Conservation (phyloP, 495 filamentous ascomycete species). For the Neurospora sp. region DNA sequence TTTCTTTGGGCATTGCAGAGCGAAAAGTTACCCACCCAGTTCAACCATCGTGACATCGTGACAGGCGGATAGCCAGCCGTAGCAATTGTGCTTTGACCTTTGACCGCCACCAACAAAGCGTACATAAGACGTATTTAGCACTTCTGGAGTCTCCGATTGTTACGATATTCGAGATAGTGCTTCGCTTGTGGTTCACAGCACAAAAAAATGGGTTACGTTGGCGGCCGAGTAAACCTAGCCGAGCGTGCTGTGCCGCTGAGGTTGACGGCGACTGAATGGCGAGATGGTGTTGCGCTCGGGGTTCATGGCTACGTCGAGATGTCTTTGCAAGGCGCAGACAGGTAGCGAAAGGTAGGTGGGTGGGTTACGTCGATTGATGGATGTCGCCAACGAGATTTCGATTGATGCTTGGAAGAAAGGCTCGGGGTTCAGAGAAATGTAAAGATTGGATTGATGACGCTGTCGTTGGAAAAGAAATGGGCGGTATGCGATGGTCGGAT, state of each 20-base stretch:
- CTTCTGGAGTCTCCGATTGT: not conserved
- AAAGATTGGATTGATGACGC: not conserved
- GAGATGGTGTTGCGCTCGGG: not conserved
- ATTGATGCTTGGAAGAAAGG: not conserved
- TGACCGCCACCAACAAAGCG: no score
- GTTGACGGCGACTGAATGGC: not conserved
- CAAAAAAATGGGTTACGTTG: no score
- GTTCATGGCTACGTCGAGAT: not conserved
- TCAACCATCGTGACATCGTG: not conserved
- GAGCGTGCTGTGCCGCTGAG: not conserved
- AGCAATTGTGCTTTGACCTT: not conserved
- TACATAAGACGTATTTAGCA: not conserved
- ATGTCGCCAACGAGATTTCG: not conserved
- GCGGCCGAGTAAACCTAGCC: not conserved
- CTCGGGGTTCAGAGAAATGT: not conserved
- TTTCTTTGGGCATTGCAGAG: not conserved
- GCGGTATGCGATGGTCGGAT: not conserved
- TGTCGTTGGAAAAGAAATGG: not conserved
- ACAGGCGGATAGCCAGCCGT: not conserved
- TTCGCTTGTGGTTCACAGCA: not conserved
- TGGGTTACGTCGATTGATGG: not conserved
- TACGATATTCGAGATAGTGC: not conserved
- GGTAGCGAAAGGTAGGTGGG: not conserved
- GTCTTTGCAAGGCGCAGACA: not conserved
- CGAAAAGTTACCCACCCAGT: not conserved